Percentiles rank a stretch among this genome's conserved stretches.
Evolutionary conservation across 2,329 filamentous ascomycete genomes (phyloP).

Genomic region (Pseudofabraea citricarpa): DNA sequence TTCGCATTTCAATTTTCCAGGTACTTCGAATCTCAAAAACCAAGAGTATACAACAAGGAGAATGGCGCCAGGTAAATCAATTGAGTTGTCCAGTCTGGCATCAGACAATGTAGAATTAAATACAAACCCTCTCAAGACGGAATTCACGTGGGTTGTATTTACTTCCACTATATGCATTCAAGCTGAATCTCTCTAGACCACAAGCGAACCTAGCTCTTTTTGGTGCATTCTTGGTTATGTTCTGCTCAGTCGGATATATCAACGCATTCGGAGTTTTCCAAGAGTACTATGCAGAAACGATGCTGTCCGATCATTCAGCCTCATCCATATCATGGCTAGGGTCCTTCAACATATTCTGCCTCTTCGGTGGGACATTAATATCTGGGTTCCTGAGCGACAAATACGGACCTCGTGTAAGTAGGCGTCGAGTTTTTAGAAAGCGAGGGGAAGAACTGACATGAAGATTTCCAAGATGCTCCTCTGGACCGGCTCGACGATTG

Average conservation of each 20-base stretch:
- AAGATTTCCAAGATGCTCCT: slow-evolving; percentile 16
- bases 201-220: slow-evolving; percentile 8
- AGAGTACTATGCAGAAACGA: slow-evolving; percentile 23
- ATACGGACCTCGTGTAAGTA: slow-evolving; percentile 21
- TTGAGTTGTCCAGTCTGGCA: too few relatives aligned
- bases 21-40: too few relatives aligned
- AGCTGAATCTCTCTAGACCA: neutral
- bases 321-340: slow-evolving; percentile 31
- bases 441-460: too few relatives aligned
- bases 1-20: too few relatives aligned
- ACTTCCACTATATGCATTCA: neutral
- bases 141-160: too few relatives aligned
- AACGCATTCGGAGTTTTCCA: slow-evolving; percentile 32
- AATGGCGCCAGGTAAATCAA: too few relatives aligned
- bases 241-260: slow-evolving; percentile 28
- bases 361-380: slow-evolving; percentile 19
- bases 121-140: neutral
- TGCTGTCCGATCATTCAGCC: slow-evolving; percentile 16
- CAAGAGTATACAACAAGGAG: too few relatives aligned
- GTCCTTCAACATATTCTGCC: slow-evolving; percentile 28
- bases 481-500: slow-evolving; percentile 12
- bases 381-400: slow-evolving; percentile 27
- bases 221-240: slow-evolving; percentile 17
- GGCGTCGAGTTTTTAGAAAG: too few relatives aligned
- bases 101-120: neutral